These are phyloP conservation scores for Mollisia scopiformis DNA, from an alignment of 2,329 filamentous ascomycete species.

Conservation along the genomic window DNA sequence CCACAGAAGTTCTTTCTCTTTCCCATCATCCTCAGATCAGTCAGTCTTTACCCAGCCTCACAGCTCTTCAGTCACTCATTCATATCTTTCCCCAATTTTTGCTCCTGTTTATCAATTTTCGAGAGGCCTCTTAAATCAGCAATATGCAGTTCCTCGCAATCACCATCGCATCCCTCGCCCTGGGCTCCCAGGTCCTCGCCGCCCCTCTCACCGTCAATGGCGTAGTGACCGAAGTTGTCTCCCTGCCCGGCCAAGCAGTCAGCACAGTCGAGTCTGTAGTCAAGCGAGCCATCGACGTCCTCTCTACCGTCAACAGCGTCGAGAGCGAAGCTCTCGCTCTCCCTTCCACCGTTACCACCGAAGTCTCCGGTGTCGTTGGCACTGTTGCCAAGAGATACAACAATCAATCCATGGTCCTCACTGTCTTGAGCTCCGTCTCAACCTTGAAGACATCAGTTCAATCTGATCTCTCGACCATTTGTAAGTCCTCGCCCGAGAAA, in stretches of 20 bases:
- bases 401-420: background rate
- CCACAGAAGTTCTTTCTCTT: background rate
- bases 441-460: conserved; percentile 1
- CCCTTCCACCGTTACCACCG: background rate
- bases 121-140: background rate
- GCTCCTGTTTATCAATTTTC: background rate
- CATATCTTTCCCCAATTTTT: background rate
- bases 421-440: background rate
- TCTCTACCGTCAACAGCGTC: background rate
- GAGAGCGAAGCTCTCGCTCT: background rate
- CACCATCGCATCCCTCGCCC: conserved; percentile 12
- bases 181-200: conserved; percentile 13
- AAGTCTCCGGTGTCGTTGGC: background rate
- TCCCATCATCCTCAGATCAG: background rate
- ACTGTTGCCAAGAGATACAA: background rate
- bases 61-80: background rate
- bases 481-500: conserved; percentile 5
- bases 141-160: conserved; percentile 18
- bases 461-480: conserved; percentile 13
- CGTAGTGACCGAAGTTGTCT: background rate
- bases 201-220: conserved; percentile 3
- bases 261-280: background rate
- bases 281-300: background rate
- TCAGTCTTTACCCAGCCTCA: background rate
- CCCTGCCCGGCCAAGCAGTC: background rate